Evolutionary conservation across 2,329 filamentous ascomycete species (phyloP), one percentile per base, ranked within the genome.

Genomic region (Aspergillus hiratsukae): DNA sequence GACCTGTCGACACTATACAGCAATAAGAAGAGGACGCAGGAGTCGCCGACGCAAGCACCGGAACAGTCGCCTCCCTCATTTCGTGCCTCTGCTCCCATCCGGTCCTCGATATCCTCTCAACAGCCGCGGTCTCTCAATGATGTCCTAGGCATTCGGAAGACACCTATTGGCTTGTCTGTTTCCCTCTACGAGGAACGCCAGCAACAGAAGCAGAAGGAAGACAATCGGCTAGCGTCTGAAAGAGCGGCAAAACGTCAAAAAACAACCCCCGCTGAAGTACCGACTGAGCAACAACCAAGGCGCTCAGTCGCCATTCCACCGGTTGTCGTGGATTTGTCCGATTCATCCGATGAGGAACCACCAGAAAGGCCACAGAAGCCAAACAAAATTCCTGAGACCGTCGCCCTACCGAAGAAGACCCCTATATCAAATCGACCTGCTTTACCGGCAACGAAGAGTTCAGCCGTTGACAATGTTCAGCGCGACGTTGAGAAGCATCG

Each of bases 1-100:
- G 91, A 97, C 66, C 71, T 97, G 27, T 85, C 88, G 0, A 86
- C 87, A 28, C 73, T 97, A 28, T 76, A 94, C 48, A 87, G 89
- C 59, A 91, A 88, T 72, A 83, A 84, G 9, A 86, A 82, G 64
- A 63, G 59, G 59, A 65, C 61, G 54, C 68, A 64, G 64, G 61
- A 52, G 57, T 73, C 64, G 53, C 69, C 63, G 57, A 67, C 64
- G 61, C 57, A 64, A 53, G 53, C 61, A 51, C 61, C 60, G 54
- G 56, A 59, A 56, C 69, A 74, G 19, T 75, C 75, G 48, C 69
- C 75, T 14, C 73, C 70, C 17, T 77, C 81, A 48, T 72, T 76
- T 23, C 75, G 77, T 25, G 68, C 81, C n/a, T 56, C 67, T 5
- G 58, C 60, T 19, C 57, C 65, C n/a, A 48, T 66, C 49, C 56